Conservation (phyloP, 1,139 yeast genomes). For the Lodderomyces margitis region DNA sequence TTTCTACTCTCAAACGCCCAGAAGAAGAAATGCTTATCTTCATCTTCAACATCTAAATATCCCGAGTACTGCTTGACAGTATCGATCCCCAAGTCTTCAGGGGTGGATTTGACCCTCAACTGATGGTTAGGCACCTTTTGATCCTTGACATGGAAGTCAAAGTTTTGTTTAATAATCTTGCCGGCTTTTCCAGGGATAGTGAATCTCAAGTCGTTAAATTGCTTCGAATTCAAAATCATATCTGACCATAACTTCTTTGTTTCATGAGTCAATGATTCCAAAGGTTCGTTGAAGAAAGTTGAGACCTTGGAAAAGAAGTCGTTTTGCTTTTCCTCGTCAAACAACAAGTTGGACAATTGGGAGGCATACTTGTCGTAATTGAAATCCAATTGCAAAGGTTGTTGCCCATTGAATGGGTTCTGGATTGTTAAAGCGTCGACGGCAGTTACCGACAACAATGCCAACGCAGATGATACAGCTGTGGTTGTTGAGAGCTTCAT, state of each 20-base stretch:
- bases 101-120: constrained; percentile 60
- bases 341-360: constrained; percentile 13
- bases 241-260: constrained; percentile 58
- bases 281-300: constrained; percentile 42
- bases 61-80: constrained; percentile 82
- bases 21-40: constrained; percentile 68
- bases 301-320: constrained; percentile 23
- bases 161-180: constrained; percentile 30
- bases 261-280: constrained; percentile 46
- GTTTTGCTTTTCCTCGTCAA: constrained; percentile 22
- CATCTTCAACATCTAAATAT: constrained; percentile 78
- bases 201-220: constrained; percentile 38
- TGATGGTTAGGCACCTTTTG: constrained; percentile 51
- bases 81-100: constrained; percentile 69
- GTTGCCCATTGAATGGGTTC: constrained; percentile 28
- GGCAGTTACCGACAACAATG: constrained; percentile 23
- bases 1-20: constrained; percentile 48
- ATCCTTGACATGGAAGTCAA: constrained; percentile 56
- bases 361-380: constrained; percentile 18
- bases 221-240: constrained; percentile 44
- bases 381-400: constrained; percentile 24
- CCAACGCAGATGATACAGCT: constrained; percentile 22
- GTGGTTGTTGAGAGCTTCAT: constrained; percentile 31
- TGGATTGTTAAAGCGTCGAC: constrained; percentile 34
- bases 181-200: constrained; percentile 44